Evolutionary conservation across 352 stramenopile genomes (phyloP), one percentile per base, ranked within the genome.

Genomic region (Globisporangium uncinulatum): DNA sequence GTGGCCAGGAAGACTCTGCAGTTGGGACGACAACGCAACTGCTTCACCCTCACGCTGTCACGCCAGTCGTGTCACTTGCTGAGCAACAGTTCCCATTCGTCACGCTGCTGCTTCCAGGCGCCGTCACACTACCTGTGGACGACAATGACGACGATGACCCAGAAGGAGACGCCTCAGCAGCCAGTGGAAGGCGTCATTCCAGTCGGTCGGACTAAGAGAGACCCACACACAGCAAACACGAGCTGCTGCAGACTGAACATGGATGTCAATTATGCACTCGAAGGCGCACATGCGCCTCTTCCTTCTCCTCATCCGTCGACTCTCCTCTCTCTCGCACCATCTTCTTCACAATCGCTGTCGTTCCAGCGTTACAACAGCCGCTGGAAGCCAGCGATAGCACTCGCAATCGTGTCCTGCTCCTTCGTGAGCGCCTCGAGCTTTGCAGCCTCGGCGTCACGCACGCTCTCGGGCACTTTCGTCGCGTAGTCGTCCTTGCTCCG

Each of bases 371-470:
- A 91, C 42, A 93, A 55, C 20, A 93, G 76, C 39, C 81, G 80
- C 71, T 87, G 74, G 67, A 94, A 94, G 20, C 81, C 83, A 1
- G 59, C 69, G 52, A 94, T 93, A 36, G 85, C 85, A 44, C 59
- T 83, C 60, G 86, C 66, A 51, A 94, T 92, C 37, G 79, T 78
- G 19, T 87, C 67, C 65, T 83, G 86, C 68, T 94, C 85, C 69
- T 89, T 94, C 48, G 80, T 70, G 62, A 94, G 51, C 31, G 83
- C 85, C 47, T 87, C 71, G 47, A 91, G 76, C 70, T 94, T 94
- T 7, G 75, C 70, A 6, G 79, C 74, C 57, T 94, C 85, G 6
- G 82, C 74, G 50, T 92, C 83, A 34, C 81, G 83, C 36, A 95
- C 85, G 36, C 61, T 86, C 66, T 86, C 78, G 1, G 85, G 85